A percentile compares a stretch with the other conserved stretches of the same genome.
phyloP scores from a whole-genome alignment of 2,329 filamentous ascomycete species.

The Stachybotrys echinatus region DNA sequence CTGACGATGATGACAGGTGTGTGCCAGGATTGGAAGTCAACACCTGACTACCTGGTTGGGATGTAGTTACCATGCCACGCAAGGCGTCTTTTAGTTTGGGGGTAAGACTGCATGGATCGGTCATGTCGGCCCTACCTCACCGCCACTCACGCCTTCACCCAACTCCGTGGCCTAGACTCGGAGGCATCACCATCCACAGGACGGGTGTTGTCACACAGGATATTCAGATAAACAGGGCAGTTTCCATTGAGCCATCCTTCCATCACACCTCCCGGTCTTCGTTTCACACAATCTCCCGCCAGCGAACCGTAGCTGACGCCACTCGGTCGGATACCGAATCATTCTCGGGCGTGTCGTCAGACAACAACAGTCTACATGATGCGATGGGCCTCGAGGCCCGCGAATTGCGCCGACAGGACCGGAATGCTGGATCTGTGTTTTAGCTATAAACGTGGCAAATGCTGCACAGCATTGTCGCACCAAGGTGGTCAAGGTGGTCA shows the following conservation, averaged over 20 bases:
- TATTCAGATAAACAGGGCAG: neutral
- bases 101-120: no score
- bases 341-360: neutral
- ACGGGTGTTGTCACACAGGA: neutral
- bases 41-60: no score
- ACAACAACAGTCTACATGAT: neutral
- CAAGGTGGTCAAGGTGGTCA: neutral
- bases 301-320: conserved; percentile 6
- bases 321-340: conserved; percentile 13
- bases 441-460: neutral
- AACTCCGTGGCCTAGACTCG: neutral
- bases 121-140: neutral
- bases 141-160: neutral
- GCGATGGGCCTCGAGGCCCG: neutral
- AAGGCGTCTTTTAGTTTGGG: no score
- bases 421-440: neutral
- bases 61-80: no score
- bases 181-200: neutral
- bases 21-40: no score
- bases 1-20: no score
- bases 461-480: neutral
- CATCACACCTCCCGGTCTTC: neutral
- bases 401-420: neutral
- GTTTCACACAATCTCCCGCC: neutral
- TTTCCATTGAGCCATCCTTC: neutral